These are phyloP conservation scores for Xerocomus spinulosus DNA, from an alignment of 768 basidiomycete genomes.

Conservation along the genomic window DNA sequence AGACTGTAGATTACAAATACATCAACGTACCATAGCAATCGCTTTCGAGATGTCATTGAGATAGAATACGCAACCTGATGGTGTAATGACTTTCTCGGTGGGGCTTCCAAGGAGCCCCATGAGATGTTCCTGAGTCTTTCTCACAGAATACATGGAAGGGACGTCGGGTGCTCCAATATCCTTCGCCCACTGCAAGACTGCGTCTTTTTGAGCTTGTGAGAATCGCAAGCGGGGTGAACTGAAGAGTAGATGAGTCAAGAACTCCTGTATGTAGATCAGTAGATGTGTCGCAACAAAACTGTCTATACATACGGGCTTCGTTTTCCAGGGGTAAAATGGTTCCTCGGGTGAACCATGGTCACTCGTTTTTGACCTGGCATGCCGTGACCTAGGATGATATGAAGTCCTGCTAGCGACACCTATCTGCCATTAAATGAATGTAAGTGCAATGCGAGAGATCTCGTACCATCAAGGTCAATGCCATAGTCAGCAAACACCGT, in stretches of 20 bases:
- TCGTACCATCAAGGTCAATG: slow-evolving; percentile 2
- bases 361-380: neutral
- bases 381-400: neutral
- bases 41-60: slow-evolving; percentile 16
- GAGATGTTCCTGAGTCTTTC: slow-evolving; percentile 16
- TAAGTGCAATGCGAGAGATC: neutral
- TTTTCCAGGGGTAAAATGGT: slow-evolving; percentile 8
- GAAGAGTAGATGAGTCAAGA: slow-evolving; percentile 30
- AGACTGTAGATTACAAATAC: neutral
- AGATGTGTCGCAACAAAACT: too few relatives aligned
- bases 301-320: neutral
- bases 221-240: slow-evolving; percentile 29
- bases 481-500: neutral
- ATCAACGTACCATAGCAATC: slow-evolving; percentile 17
- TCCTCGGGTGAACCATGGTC: neutral
- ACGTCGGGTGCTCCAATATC: slow-evolving; percentile 26
- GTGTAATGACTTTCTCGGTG: slow-evolving; percentile 15
- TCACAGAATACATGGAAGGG: slow-evolving; percentile 22
- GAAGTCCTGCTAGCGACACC: neutral
- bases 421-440: neutral
- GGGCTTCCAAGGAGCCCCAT: slow-evolving; percentile 21
- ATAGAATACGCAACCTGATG: slow-evolving; percentile 28
- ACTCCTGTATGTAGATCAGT: slow-evolving; percentile 21
- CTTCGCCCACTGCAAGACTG: slow-evolving; percentile 28
- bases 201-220: slow-evolving; percentile 27